Evolutionary conservation across 805 yeast genomes (phyloP), one percentile per base, ranked within the genome.

Genomic region (Ogataea populi-albae): DNA sequence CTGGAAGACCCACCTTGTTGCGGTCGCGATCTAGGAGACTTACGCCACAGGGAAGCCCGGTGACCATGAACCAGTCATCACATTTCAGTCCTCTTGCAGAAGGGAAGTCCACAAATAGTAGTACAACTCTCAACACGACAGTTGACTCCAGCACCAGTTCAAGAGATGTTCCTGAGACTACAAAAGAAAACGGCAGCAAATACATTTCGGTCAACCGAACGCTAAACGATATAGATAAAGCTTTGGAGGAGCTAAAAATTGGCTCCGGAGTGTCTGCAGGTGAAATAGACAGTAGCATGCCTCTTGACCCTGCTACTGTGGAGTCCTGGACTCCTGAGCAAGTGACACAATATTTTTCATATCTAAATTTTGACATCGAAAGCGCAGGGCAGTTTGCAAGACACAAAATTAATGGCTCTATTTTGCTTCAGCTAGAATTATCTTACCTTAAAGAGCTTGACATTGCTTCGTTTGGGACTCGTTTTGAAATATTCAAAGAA

Each of bases 401-500:
- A 49, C 98, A 93, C 61, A 87, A 88, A 50, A 87, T 93, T 40
- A 81, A 89, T 1, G 98, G 98, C 19, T 66, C 77, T 5, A 91
- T 93, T 35, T 62, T 93, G 29, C 68, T 93, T 35, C 94, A 89
- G 60, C 69, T 93, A 43, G 97, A 91, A 52, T 69, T 91, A 43
- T 73, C 86, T 1, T 85, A 85, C 52, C 70, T 93, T 52, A 93
- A 91, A 57, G 99, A 93, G 60, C 67, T 93, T 39, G 98, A 89
- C 38, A 91, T 93, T 34, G 71, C 77, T 32, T 85, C 95, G 4
- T 93, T 93, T 65, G 99, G 99, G 18, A 89, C 96, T 0, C 73
- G 99, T 45, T 93, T 88, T 61, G 96, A 89, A 58, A 77, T 93
- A 30, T 81, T 78, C 61, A 88, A 87, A 55, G 95, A 86, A 56